Evolutionary conservation across 139 green algal genomes (phyloP), one percentile per base, ranked within the genome.

Genomic region (Micromonas commoda): DNA sequence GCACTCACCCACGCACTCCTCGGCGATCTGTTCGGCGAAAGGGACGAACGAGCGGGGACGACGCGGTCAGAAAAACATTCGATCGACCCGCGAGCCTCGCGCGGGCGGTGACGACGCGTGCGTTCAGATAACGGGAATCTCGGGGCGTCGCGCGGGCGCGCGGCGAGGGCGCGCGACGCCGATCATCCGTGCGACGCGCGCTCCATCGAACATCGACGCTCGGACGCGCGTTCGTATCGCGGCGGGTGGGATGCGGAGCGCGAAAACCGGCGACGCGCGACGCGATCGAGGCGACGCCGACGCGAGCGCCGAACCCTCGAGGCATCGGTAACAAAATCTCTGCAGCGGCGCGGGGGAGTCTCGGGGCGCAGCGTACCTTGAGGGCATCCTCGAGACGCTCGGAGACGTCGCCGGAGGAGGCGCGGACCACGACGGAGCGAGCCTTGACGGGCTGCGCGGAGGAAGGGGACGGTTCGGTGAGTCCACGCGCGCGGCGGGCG

Each of bases 1-100:
- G 71, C 71, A 78, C 23, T 78, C 71, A 31, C 51, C 71, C 21
- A 68, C 54, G 71, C 71, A 78, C 6, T 75, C 37, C 29, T 75
- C 37, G 19, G 68, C 68, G 21, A 61, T 57, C 45, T 57, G 45
- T 9, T 57, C 45, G 45, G 9, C 9, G 45, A 23, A 9, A 16
- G 9, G 45, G 45, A 57, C 45, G 45, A n/a, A n/a, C n/a, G n/a
- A n/a, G n/a, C n/a, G n/a, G n/a, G n/a, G n/a, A 57, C 45, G 45
- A 57, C 45, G 45, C 45, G 9, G 45, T 57, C 45, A 9, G 45
- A 57, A 57, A 16, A 57, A 9, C 45, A 9, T 9, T 23, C 45
- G 45, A 57, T 23, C 45, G 45, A 57, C 9, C 9, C 45, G 45
- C 9, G 45, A 57, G 9, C 45, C 45, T 9, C 9, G 9, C 45